phyloP scores from a whole-genome alignment of 768 basidiomycete species.

The Mycena metata region DNA sequence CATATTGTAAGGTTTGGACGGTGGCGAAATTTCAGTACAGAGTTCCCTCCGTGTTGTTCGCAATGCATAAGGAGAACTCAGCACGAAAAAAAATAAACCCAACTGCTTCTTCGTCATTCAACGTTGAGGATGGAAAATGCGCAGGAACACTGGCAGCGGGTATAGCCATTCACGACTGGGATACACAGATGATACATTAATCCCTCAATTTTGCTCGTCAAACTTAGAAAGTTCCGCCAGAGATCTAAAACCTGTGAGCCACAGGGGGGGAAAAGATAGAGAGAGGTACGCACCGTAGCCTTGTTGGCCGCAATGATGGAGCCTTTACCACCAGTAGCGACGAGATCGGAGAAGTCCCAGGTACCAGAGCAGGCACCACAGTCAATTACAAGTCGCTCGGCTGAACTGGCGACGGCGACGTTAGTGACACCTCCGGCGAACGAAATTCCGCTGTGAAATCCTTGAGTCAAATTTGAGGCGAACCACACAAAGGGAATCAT shows the following conservation, averaged over 20 bases:
- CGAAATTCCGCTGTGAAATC: conserved; percentile 43
- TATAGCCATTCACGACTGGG: background rate
- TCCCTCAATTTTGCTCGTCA: background rate
- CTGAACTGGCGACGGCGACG: conserved; percentile 50
- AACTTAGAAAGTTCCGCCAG: conserved; percentile 25
- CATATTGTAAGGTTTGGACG: no score
- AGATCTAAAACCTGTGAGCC: conserved; percentile 14
- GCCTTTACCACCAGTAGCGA: conserved; percentile 53
- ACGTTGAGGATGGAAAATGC: no score
- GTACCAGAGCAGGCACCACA: conserved; percentile 58
- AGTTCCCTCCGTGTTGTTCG: no score
- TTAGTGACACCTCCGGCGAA: conserved; percentile 52
- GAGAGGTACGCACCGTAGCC: conserved; percentile 14
- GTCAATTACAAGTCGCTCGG: conserved; percentile 53
- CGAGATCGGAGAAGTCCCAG: conserved; percentile 61
- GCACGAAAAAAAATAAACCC: no score
- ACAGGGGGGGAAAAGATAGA: background rate
- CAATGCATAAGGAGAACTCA: no score
- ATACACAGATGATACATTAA: background rate
- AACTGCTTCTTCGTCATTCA: no score
- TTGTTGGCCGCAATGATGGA: conserved; percentile 38
- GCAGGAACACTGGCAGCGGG: no score
- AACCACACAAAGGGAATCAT: conserved; percentile 43
- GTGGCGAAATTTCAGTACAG: no score
- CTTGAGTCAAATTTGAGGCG: background rate